phyloP scores from a whole-genome alignment of 768 basidiomycete genomes.

The Trametes cingulata region DNA sequence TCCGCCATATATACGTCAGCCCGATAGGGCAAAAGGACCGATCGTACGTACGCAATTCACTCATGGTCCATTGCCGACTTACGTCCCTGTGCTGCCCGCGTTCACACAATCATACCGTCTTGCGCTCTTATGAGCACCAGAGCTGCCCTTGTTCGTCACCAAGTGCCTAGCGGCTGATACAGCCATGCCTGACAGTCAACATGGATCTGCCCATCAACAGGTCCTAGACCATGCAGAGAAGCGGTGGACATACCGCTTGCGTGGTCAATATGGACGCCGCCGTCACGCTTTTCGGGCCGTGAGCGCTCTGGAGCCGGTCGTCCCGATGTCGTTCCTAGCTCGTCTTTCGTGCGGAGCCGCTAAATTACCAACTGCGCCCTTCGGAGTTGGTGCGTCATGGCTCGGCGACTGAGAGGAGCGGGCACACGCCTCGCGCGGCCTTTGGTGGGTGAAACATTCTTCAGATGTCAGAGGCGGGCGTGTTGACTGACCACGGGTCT shows the following conservation, averaged over 20 bases:
- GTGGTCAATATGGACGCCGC: background rate
- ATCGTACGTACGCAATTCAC: conserved; percentile 4
- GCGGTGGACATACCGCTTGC: background rate
- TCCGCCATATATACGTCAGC: background rate
- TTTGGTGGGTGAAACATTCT: conserved; percentile 4
- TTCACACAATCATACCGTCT: conserved; percentile 1
- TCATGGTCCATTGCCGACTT: conserved; percentile 7
- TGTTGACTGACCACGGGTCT: background rate
- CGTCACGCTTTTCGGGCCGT: conserved; percentile 1
- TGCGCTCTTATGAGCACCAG: background rate
- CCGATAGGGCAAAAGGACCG: conserved; percentile 2
- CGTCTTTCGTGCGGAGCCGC: conserved; percentile 14
- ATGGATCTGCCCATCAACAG: conserved; percentile 4
- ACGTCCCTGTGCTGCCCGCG: conserved; percentile 9
- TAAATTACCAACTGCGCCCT: conserved; percentile 8
- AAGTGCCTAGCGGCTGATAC: conserved; percentile 11
- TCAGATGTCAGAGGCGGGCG: background rate
- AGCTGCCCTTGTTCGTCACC: background rate
- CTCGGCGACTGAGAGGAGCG: background rate
- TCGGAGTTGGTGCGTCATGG: conserved; percentile 7
- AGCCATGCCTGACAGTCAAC: background rate
- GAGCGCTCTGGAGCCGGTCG: conserved; percentile 1
- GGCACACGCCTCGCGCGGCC: background rate
- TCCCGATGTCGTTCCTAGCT: background rate
- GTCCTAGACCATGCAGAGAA: background rate